Base-by-base conservation (phyloP, 768 basidiomycete genomes). In the Pisolithus tinctorius region DNA sequence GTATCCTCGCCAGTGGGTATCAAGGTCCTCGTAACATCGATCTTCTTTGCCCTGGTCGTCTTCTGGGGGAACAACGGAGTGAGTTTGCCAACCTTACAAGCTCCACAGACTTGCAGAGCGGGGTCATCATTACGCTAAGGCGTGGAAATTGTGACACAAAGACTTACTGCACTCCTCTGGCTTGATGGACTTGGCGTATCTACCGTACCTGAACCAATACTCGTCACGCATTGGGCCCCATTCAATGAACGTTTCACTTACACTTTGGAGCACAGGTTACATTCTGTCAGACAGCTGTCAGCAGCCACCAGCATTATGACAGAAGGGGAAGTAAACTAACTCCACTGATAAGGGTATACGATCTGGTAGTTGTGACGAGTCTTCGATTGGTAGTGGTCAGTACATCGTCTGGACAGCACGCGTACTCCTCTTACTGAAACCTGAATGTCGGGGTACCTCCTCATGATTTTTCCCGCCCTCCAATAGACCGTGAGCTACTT, bases 361-460 rank as follows among this genome's bases (percentile, higher is more conserved):
- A 90, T 89, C 52, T 87, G 84, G 59, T 91, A 91, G 63, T 80
- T 72, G 54, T 91, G 88, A 55, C 70, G 77, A 10, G 81, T 83
- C 88, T 88, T 55, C 26, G 38, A 40, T 55, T 25, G 37, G 39
- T 11, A 50, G 23, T 14, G 23, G 41, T 49, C n/a, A 55, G 46
- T 34, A 25, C 27, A n/a, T 46, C 25, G 34, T 37, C 6, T n/a
- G 23, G 26, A 23, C 10, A 1, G 20, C 26, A 6, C 58, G 65
- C 48, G 1, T 9, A 34, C n/a, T 51, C 13, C 30, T n/a, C 70
- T 55, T 55, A 88, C 84, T 27, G 88, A 82, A 49, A 93, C 81
- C 45, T 78, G 71, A 39, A 93, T 88, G 44, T 89, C 80, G 2
- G 82, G 78, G 47, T 79, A 73, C 52, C 71, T 78, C n/a, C 64